Conservation (phyloP, 2,329 filamentous ascomycete genomes). For the Metarhizium sp. region DNA sequence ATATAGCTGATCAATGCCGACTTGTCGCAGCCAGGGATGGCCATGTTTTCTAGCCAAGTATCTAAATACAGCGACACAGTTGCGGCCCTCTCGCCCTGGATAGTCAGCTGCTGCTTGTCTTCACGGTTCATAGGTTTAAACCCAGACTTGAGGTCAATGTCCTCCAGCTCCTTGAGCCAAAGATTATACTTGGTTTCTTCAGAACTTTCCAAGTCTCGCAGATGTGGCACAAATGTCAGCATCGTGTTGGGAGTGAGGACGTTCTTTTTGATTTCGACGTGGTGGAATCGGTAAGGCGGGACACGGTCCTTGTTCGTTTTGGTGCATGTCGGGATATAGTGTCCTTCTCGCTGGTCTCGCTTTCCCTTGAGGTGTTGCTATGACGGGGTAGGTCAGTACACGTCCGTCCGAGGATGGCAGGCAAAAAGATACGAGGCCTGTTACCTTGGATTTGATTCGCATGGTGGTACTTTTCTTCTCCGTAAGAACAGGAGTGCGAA, state of each 20-base stretch:
- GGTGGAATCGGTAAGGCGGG: constrained; percentile 49
- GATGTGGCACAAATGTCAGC: constrained; percentile 50
- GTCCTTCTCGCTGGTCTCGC: constrained; percentile 33
- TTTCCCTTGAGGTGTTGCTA: constrained; percentile 36
- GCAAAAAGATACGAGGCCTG: not conserved
- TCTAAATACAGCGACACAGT: constrained; percentile 45
- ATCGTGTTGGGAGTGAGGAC: constrained; percentile 51
- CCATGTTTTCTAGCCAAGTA: constrained; percentile 40
- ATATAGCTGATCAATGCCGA: constrained; percentile 44
- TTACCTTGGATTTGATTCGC: constrained; percentile 42
- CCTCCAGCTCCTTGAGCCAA: constrained; percentile 49
- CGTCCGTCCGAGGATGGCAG: too few species aligned
- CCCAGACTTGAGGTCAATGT: constrained; percentile 47
- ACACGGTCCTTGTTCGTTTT: constrained; percentile 42
- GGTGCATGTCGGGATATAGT: constrained; percentile 34
- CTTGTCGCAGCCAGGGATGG: constrained; percentile 42
- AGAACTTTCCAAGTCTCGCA: constrained; percentile 46
- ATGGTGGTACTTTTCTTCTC: constrained; percentile 31
- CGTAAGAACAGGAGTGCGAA: constrained; percentile 26
- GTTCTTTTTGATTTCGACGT: constrained; percentile 50
- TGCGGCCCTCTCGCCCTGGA: constrained; percentile 41
- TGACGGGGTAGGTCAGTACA: not conserved
- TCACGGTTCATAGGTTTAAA: constrained; percentile 44
- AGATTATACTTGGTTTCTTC: constrained; percentile 45
- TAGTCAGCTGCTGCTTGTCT: constrained; percentile 39